Evolutionary conservation across 108 stramenopile species (phyloP).

Genomic region (Fistulifera pelliculosa): DNA sequence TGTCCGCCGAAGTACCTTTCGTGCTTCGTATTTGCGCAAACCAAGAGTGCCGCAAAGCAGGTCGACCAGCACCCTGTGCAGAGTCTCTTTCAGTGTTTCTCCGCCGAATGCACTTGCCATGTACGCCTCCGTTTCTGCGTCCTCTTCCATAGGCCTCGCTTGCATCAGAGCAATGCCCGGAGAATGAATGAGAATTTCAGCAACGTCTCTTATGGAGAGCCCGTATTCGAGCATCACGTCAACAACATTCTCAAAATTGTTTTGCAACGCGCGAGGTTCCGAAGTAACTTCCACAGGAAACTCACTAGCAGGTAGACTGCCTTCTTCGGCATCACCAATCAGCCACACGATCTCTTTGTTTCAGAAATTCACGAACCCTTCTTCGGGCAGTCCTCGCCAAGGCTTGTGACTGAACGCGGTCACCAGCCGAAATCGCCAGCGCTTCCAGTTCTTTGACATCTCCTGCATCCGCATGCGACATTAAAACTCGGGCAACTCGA

Average conservation of each 20-base stretch:
- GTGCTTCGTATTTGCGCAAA: slow-evolving; percentile 62
- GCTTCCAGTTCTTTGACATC: slow-evolving; percentile 20
- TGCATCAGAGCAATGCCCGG: slow-evolving; percentile 59
- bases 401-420: slow-evolving; percentile 43
- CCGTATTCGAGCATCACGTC: slow-evolving; percentile 46
- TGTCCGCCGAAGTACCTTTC: slow-evolving; percentile 53
- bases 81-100: slow-evolving; percentile 44
- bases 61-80: slow-evolving; percentile 33
- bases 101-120: background rate
- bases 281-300: background rate
- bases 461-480: slow-evolving; percentile 30
- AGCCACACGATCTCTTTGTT: slow-evolving; percentile 54
- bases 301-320: background rate
- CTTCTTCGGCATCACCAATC: background rate
- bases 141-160: slow-evolving; percentile 21
- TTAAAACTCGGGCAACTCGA: slow-evolving; percentile 37
- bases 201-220: slow-evolving; percentile 52
- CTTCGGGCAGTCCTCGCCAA: slow-evolving; percentile 45
- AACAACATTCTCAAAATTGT: slow-evolving; percentile 37
- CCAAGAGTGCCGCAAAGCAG: slow-evolving; percentile 34
- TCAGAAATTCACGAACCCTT: slow-evolving; percentile 50
- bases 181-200: slow-evolving; percentile 54
- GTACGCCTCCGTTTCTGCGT: background rate
- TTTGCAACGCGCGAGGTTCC: background rate
- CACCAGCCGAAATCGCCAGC: slow-evolving; percentile 38